A percentile compares a stretch with the other conserved stretches of the same genome.
These are phyloP conservation scores for Diaporthe velutina DNA, from an alignment of 2,329 filamentous ascomycete species.

Conservation along the genomic window DNA sequence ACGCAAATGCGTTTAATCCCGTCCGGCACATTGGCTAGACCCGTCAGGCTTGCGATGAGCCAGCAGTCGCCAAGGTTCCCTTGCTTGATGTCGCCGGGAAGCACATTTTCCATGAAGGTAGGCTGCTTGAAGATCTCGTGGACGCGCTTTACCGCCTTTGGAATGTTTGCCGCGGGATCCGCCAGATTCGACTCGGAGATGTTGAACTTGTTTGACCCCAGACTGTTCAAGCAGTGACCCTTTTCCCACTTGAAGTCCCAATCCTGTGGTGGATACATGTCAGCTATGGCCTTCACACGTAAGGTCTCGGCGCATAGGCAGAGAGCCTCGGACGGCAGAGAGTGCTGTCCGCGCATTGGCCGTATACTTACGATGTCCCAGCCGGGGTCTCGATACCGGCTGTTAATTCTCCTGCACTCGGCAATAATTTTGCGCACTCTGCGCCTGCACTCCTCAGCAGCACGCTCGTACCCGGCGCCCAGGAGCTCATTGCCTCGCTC, in stretches of 20 bases:
- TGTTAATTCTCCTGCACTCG: conserved; percentile 80
- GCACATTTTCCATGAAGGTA: conserved; percentile 74
- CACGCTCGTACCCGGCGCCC: conserved; percentile 72
- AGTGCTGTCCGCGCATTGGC: background rate
- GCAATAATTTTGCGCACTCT: conserved; percentile 73
- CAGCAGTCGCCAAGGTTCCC: conserved; percentile 85
- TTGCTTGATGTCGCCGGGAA: conserved; percentile 82
- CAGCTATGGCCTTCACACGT: background rate
- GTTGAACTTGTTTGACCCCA: conserved; percentile 66
- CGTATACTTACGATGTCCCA: conserved; percentile 66
- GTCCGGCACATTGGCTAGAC: conserved; percentile 79
- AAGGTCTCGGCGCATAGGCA: background rate
- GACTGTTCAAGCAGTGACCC: conserved; percentile 66
- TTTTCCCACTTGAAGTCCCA: conserved; percentile 77
- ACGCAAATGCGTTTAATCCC: conserved; percentile 82
- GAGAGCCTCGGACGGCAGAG: too few relatives aligned
- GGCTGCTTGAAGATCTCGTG: conserved; percentile 83
- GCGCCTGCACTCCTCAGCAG: conserved; percentile 72
- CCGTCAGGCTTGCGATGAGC: conserved; percentile 83
- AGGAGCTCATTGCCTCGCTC: conserved; percentile 72
- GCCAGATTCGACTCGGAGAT: conserved; percentile 58
- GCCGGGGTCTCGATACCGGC: conserved; percentile 79
- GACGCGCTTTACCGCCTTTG: conserved; percentile 81
- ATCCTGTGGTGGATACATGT: conserved; percentile 55
- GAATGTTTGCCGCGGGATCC: conserved; percentile 64